Evolutionary conservation across 2,329 filamentous ascomycete genomes (phyloP).

Genomic region (Fusarium sarcochroum): DNA sequence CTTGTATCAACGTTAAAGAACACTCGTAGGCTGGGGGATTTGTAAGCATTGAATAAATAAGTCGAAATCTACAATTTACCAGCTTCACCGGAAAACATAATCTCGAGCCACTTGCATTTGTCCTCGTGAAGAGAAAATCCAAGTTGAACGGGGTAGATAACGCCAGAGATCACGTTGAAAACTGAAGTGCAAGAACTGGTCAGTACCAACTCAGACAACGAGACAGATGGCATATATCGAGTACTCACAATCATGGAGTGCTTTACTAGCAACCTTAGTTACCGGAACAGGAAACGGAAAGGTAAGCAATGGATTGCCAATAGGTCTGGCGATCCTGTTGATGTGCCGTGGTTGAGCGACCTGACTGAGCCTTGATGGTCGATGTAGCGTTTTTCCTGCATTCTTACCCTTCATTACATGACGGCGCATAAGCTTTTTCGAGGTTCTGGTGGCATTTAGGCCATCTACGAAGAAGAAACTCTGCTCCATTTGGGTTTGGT

Average conservation of each 20-base stretch:
- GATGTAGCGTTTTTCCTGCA: constrained; percentile 18
- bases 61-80: fast-evolving
- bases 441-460: constrained; percentile 1
- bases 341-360: not conserved
- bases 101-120: constrained; percentile 12
- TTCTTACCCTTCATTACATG: constrained; percentile 31
- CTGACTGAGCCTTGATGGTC: not conserved
- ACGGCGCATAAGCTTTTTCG: constrained; percentile 17
- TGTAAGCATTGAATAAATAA: fast-evolving
- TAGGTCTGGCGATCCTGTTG: constrained; percentile 11
- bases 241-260: constrained; percentile 17
- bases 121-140: constrained; percentile 7
- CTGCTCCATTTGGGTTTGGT: not conserved
- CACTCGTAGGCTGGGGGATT: not conserved
- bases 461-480: constrained; percentile 20
- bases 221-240: fast-evolving
- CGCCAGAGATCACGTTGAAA: not conserved
- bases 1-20: constrained; percentile 7
- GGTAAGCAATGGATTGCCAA: not conserved
- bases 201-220: not conserved
- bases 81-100: constrained; percentile 9
- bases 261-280: constrained; percentile 5
- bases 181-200: not conserved
- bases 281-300: constrained; percentile 16
- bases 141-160: constrained; percentile 13